Evolutionary conservation across 2,329 filamentous ascomycete genomes (phyloP).

Genomic region (Leptographium flavum): DNA sequence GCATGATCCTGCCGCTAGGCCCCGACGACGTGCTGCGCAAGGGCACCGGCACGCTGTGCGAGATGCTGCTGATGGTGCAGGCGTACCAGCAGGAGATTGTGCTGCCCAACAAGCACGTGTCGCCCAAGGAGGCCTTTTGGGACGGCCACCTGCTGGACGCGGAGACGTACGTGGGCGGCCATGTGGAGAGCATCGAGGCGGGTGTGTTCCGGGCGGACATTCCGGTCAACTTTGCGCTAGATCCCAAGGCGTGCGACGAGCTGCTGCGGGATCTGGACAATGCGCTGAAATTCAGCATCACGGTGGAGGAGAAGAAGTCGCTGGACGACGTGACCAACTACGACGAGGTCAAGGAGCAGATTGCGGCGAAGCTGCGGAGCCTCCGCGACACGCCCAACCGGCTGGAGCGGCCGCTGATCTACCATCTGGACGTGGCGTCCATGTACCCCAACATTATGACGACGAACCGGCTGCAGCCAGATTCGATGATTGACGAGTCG

Average conservation of each 20-base stretch:
- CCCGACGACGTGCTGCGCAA: slow-evolving; percentile 89
- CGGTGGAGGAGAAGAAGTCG: slow-evolving; percentile 70
- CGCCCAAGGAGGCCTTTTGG: slow-evolving; percentile 87
- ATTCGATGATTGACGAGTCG: slow-evolving; percentile 96
- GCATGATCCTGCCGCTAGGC: slow-evolving; percentile 86
- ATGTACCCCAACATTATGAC: slow-evolving; percentile 99
- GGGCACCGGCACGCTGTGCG: slow-evolving; percentile 94
- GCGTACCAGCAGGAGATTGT: slow-evolving; percentile 87
- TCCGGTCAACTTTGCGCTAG: slow-evolving; percentile 85
- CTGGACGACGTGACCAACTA: slow-evolving; percentile 70
- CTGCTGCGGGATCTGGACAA: slow-evolving; percentile 74
- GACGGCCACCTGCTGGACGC: slow-evolving; percentile 92
- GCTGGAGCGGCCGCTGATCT: slow-evolving; percentile 77
- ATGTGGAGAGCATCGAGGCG: slow-evolving; percentile 98
- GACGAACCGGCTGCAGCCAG: slow-evolving; percentile 89
- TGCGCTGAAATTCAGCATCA: slow-evolving; percentile 76
- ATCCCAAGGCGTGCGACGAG: slow-evolving; percentile 78
- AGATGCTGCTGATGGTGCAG: slow-evolving; percentile 99
- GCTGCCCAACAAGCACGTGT: slow-evolving; percentile 88
- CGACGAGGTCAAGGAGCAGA: slow-evolving; percentile 72
- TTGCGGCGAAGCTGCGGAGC: slow-evolving; percentile 52
- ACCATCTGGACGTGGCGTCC: slow-evolving; percentile 94
- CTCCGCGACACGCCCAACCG: slow-evolving; percentile 76
- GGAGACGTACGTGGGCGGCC: slow-evolving; percentile 94
- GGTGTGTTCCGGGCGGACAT: slow-evolving; percentile 95